These are phyloP conservation scores for Chrysoporthe puriensis DNA, from an alignment of 2,329 filamentous ascomycete species.

Conservation along the genomic window DNA sequence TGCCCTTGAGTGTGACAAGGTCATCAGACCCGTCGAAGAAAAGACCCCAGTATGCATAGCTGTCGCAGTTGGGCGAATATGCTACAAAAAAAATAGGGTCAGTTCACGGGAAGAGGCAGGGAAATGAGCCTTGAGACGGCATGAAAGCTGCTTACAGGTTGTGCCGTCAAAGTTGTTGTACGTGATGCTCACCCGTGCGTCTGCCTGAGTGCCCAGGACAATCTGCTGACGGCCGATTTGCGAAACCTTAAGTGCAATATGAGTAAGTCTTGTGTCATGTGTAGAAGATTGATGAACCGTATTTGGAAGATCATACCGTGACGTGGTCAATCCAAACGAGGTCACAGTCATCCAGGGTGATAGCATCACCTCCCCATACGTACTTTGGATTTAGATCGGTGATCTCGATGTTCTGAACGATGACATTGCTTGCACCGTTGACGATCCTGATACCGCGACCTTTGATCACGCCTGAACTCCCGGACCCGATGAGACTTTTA, in stretches of 20 bases:
- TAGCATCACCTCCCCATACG: slow-evolving; percentile 64
- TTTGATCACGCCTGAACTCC: slow-evolving; percentile 57
- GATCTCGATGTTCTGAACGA: slow-evolving; percentile 63
- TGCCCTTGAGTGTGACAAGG: slow-evolving; percentile 60
- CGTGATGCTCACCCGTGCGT: slow-evolving; percentile 57
- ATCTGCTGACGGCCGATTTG: slow-evolving; percentile 64
- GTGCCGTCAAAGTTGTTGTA: slow-evolving; percentile 63
- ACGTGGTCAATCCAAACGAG: slow-evolving; percentile 57
- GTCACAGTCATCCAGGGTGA: slow-evolving; percentile 52
- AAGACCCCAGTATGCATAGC: slow-evolving; percentile 63
- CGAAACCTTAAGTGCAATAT: slow-evolving; percentile 36
- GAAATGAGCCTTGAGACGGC: background rate
- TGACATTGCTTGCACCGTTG: slow-evolving; percentile 57
- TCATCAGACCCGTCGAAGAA: slow-evolving; percentile 62
- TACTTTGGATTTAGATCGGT: slow-evolving; percentile 60
- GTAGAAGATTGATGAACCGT: background rate
- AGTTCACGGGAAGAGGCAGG: background rate
- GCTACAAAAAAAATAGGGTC: slow-evolving; percentile 36
- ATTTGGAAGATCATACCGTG: slow-evolving; percentile 31
- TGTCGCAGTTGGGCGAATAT: slow-evolving; percentile 62
- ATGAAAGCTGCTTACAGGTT: background rate
- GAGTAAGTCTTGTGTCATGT: slow-evolving; percentile 4
- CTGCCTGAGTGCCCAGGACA: slow-evolving; percentile 56
- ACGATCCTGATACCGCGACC: slow-evolving; percentile 59
- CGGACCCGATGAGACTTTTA: slow-evolving; percentile 61